Conservation (phyloP, 2,329 filamentous ascomycete species). For the Mycogone perniciosa region DNA sequence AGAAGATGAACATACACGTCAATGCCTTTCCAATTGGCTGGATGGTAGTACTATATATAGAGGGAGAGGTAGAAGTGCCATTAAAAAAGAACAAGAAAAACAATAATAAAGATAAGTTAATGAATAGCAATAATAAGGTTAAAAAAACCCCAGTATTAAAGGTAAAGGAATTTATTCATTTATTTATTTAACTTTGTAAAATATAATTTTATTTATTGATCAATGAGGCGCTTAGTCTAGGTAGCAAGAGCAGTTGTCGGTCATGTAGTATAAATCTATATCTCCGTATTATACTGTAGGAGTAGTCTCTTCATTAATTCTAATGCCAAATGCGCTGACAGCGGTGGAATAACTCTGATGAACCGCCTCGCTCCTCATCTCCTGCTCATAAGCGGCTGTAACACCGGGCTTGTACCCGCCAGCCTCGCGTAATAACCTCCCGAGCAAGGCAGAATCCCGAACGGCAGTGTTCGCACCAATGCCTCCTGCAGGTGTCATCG, state of each 20-base stretch:
- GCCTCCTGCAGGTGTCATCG: slow-evolving; percentile 52
- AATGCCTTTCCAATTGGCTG: slow-evolving; percentile 78
- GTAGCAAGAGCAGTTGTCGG: not conserved
- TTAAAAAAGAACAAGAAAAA: slow-evolving; percentile 8
- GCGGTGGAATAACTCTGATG: slow-evolving; percentile 46
- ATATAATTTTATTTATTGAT: too few species aligned
- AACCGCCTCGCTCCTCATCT: slow-evolving; percentile 56
- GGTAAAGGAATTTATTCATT: too few species aligned
- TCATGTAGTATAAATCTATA: not conserved
- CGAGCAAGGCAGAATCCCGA: slow-evolving; percentile 48
- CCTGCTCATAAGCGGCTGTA: slow-evolving; percentile 51
- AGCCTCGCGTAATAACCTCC: slow-evolving; percentile 43
- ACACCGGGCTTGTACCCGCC: slow-evolving; percentile 49
- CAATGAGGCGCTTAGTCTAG: too few species aligned
- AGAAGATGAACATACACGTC: slow-evolving; percentile 62
- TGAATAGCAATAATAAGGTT: too few species aligned
- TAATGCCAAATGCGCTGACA: slow-evolving; percentile 35
- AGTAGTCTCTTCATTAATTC: slow-evolving; percentile 36
- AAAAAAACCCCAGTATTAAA: too few species aligned
- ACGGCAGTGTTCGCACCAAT: slow-evolving; percentile 54
- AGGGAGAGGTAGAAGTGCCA: slow-evolving; percentile 30
- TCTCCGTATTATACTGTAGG: not conserved
- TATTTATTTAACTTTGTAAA: too few species aligned
- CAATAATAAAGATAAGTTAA: too few species aligned
- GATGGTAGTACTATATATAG: slow-evolving; percentile 79